These are phyloP conservation scores for Neonectria punicea DNA, from an alignment of 2,329 filamentous ascomycete species.

Conservation along the genomic window DNA sequence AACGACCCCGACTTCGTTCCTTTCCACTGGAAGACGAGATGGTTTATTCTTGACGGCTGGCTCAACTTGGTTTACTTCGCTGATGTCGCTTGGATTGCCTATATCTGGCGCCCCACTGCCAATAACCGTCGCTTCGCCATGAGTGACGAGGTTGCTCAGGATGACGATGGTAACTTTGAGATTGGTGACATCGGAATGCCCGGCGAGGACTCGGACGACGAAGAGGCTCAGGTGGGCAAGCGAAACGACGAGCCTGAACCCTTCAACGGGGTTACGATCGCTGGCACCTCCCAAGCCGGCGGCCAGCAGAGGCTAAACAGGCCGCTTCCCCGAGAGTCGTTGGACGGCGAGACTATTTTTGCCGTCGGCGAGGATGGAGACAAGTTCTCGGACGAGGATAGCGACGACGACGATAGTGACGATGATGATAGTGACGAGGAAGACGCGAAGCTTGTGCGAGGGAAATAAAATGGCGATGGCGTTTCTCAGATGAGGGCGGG, in stretches of 20 bases:
- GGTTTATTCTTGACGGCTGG: slow-evolving; percentile 98
- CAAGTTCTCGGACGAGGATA: slow-evolving; percentile 82
- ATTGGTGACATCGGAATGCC: slow-evolving; percentile 89
- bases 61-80: slow-evolving; percentile 95
- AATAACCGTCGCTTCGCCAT: slow-evolving; percentile 98
- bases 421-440: slow-evolving; percentile 68
- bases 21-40: slow-evolving; percentile 95
- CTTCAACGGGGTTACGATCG: slow-evolving; percentile 39
- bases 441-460: slow-evolving; percentile 65
- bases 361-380: slow-evolving; percentile 88
- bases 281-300: slow-evolving; percentile 38
- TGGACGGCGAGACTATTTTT: slow-evolving; percentile 94
- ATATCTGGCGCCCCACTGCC: slow-evolving; percentile 94
- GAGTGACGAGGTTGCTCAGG: slow-evolving; percentile 98
- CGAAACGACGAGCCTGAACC: slow-evolving; percentile 38
- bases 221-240: slow-evolving; percentile 63
- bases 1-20: slow-evolving; percentile 91
- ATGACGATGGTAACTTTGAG: slow-evolving; percentile 95
- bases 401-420: slow-evolving; percentile 64
- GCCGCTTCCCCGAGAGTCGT: slow-evolving; percentile 62
- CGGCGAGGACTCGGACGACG: slow-evolving; percentile 66
- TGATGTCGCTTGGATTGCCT: slow-evolving; percentile 92
- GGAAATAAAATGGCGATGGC: slow-evolving; percentile 48
- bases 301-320: slow-evolving; percentile 38
- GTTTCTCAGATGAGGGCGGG: not conserved